phyloP scores from a whole-genome alignment of 2,329 filamentous ascomycete genomes.

The Botryotinia narcissicola region DNA sequence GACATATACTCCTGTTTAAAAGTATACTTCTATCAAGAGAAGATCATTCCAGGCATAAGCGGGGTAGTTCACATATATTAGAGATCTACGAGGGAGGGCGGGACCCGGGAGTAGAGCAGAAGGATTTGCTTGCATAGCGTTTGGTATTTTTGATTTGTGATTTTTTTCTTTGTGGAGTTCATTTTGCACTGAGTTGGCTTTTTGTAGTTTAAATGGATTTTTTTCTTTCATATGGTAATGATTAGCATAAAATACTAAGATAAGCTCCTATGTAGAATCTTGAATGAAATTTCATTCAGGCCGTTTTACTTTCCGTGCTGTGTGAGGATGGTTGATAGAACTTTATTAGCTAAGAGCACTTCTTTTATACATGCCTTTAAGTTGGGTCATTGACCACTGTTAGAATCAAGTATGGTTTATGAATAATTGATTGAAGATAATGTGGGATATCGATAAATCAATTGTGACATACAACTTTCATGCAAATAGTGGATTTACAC shows the following conservation, averaged over 20 bases:
- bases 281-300: neutral
- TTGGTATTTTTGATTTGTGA: neutral
- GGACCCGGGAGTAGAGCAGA: neutral
- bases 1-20: neutral
- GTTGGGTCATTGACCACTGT: no score
- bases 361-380: no score
- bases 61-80: no score
- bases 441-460: neutral
- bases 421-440: neutral
- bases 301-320: neutral
- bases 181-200: neutral
- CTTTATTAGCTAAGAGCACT: neutral
- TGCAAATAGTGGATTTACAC: no score
- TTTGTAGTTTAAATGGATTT: neutral
- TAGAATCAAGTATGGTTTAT: neutral
- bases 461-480: no score
- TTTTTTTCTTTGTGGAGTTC: neutral
- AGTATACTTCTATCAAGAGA: conserved; percentile 1
- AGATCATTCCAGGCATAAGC: conserved; percentile 1
- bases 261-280: neutral
- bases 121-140: neutral
- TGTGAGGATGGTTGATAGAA: neutral
- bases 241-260: neutral
- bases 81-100: neutral
- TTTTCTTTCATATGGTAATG: neutral